A percentile compares a stretch with the other conserved stretches of the same genome.
Evolutionary conservation across 768 basidiomycete genomes (phyloP).

Genomic region (Amanita thiersii): DNA sequence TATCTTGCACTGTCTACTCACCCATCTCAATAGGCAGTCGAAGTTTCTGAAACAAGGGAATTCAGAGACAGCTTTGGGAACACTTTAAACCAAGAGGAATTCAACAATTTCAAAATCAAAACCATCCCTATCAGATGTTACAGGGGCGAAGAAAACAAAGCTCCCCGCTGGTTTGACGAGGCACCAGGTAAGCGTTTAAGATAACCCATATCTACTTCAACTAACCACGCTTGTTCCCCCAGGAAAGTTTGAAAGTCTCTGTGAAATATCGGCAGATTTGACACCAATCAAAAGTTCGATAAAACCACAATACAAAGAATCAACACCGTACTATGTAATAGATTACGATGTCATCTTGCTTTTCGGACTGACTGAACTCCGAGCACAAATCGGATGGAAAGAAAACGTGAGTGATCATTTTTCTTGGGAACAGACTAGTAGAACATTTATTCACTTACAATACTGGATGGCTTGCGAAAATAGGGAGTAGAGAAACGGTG

Average conservation of each 20-base stretch:
- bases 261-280: slow-evolving; percentile 15
- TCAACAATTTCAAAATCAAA: slow-evolving; percentile 8
- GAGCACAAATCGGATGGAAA: slow-evolving; percentile 36
- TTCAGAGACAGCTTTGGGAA: slow-evolving; percentile 12
- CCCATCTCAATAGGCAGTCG: slow-evolving; percentile 11
- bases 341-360: slow-evolving; percentile 31
- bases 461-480: background rate
- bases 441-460: background rate
- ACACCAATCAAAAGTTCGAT: slow-evolving; percentile 9
- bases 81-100: slow-evolving; percentile 3
- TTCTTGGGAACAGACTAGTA: background rate
- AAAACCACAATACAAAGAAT: background rate
- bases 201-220: no score
- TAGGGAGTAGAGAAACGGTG: slow-evolving; percentile 16
- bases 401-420: slow-evolving; percentile 22
- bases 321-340: slow-evolving; percentile 15
- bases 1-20: background rate
- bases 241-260: slow-evolving; percentile 25
- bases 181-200: slow-evolving; percentile 12
- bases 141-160: slow-evolving; percentile 9
- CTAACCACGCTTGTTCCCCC: slow-evolving; percentile 13
- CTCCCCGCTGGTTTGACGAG: slow-evolving; percentile 16
- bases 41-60: slow-evolving; percentile 16
- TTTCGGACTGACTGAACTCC: slow-evolving; percentile 37
- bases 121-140: slow-evolving; percentile 13